Evolutionary conservation across 1,284 basidiomycete species (phyloP), one percentile per base, ranked within the genome.

Genomic region (Tilletia walkeri): DNA sequence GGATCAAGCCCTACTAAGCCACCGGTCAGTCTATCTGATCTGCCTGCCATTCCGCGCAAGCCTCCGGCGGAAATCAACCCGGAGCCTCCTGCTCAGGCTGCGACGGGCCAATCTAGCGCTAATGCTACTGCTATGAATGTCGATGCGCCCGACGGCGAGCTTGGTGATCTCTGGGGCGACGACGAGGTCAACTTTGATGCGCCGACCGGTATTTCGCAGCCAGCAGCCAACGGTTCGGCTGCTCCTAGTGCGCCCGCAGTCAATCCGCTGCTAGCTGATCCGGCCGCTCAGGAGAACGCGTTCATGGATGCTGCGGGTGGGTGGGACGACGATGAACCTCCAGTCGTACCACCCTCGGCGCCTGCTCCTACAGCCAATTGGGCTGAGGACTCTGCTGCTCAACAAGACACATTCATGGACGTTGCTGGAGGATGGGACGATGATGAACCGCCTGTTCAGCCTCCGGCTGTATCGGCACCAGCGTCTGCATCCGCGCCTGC

Each of bases 11-110:
- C 36, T 7, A 38, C 7, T 1, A 30, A 38, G 56, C n/a, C 56
- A 1, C 10, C 24, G 9, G 36, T 30, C 24, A 34, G 18, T 9
- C 36, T 61, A 1, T 16, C 56, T 16, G 56, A 61, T 34, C 24
- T 61, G 24, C 56, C 56, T 1, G 30, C 56, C 1, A 61, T 61
- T 9, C 56, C 56, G 56, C 56, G 56, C 3, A 61, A 61, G 36
- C 56, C 56, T 20, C 50, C 50, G 18, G n/a, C 50, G 6, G 12
- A 45, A 14, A 14, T 45, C 41, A 45, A n/a, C 4, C 12, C 24
- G 18, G 50, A 53, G 50, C 18, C 18, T 14, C n/a, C 50, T n/a
- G 7, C 50, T 9, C 7, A 53, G 7, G 50, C 50, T n/a, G 24
- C 9, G 1, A 1, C 50, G 10, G 18, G 50, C 50, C 50, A n/a